Evolutionary conservation across 768 basidiomycete species (phyloP).

Genomic region (Mycena rosella): DNA sequence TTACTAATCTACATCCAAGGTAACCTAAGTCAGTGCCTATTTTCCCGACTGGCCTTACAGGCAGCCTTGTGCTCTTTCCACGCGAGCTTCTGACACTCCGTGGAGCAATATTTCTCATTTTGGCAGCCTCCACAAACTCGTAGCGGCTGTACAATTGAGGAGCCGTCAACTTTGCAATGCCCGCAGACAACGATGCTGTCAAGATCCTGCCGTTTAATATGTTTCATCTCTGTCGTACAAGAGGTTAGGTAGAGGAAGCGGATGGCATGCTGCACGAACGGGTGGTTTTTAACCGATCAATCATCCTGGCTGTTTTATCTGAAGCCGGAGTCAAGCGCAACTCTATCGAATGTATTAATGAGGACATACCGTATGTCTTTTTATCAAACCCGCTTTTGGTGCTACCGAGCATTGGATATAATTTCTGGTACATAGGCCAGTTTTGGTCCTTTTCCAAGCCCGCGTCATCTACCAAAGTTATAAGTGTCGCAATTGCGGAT

Average conservation of each 20-base stretch:
- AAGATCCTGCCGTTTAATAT: conserved; percentile 6
- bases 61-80: conserved; percentile 23
- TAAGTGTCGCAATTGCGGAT: background rate
- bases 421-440: background rate
- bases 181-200: conserved; percentile 18
- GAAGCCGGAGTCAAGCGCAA: background rate
- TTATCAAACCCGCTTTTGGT: background rate
- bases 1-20: too few species aligned
- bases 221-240: conserved; percentile 1
- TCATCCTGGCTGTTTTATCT: conserved; percentile 7
- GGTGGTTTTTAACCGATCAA: conserved; percentile 7
- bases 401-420: background rate
- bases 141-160: background rate
- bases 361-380: conserved; percentile 7
- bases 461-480: background rate
- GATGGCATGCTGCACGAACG: background rate
- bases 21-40: background rate
- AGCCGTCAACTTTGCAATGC: conserved; percentile 11
- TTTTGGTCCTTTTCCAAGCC: background rate
- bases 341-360: background rate
- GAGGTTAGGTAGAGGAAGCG: background rate
- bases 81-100: conserved; percentile 23
- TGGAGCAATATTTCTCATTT: conserved; percentile 25
- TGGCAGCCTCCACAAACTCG: conserved; percentile 19
- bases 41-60: conserved; percentile 6